Evolutionary conservation across 164 flowering plant species (phyloP).

Genomic region (Tetracentron sinense): DNA sequence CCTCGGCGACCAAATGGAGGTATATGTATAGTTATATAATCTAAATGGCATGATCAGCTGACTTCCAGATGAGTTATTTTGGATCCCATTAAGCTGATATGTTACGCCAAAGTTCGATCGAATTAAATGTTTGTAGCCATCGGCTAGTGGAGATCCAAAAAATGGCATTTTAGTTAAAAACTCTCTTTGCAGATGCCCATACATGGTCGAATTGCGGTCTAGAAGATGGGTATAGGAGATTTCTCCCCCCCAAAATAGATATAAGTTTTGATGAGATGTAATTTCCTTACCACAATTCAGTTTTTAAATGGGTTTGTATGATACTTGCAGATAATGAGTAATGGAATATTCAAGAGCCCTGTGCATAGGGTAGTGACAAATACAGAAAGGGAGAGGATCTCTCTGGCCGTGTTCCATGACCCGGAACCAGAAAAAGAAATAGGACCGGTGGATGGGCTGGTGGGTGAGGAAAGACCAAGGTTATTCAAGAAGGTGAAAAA

Average conservation of each 20-base stretch:
- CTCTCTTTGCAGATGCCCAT: too few species aligned
- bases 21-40: not conserved
- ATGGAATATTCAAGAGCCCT: slow-evolving; percentile 59
- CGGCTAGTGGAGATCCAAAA: too few species aligned
- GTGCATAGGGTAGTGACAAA: slow-evolving; percentile 40
- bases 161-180: too few species aligned
- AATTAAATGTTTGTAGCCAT: too few species aligned
- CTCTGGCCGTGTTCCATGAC: slow-evolving; percentile 18
- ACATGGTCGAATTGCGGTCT: too few species aligned
- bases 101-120: too few species aligned
- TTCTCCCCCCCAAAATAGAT: too few species aligned
- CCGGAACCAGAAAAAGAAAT: slow-evolving; percentile 27
- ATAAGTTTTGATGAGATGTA: too few species aligned
- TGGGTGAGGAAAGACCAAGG: slow-evolving; percentile 30
- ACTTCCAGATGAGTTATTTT: too few species aligned
- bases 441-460: slow-evolving; percentile 39
- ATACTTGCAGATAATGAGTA: slow-evolving; percentile 50
- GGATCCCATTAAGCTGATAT: too few species aligned
- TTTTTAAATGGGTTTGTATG: not conserved
- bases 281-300: too few species aligned
- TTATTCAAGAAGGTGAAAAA: slow-evolving; percentile 31
- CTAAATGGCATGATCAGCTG: not conserved
- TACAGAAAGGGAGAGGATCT: slow-evolving; percentile 20
- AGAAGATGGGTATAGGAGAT: too few species aligned
- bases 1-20: slow-evolving; percentile 33